A percentile compares a stretch with the other conserved stretches of the same genome.
phyloP scores from a whole-genome alignment of 768 basidiomycete genomes.

The Amylocystis lapponica region DNA sequence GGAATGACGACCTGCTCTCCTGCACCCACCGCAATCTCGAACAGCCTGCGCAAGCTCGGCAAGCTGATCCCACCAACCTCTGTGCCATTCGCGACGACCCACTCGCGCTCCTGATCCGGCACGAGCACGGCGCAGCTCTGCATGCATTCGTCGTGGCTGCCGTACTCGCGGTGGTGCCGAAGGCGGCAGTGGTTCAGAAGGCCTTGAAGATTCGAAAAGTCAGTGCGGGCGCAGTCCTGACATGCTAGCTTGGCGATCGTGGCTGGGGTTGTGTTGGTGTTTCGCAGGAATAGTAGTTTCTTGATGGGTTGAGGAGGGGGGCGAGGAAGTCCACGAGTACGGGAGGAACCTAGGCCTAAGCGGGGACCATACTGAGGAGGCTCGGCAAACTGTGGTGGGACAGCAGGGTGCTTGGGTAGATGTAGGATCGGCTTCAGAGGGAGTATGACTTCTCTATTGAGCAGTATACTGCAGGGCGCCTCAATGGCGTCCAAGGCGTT shows the following conservation, averaged over 20 bases:
- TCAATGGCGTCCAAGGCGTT: constrained; percentile 39
- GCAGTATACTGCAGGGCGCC: constrained; percentile 31
- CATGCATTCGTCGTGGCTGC: constrained; percentile 48
- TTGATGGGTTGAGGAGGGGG: constrained; percentile 16
- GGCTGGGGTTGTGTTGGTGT: constrained; percentile 24
- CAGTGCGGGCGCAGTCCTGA: constrained; percentile 37
- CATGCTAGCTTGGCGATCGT: constrained; percentile 35
- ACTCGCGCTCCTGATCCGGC: constrained; percentile 26
- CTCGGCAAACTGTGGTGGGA: constrained; percentile 8
- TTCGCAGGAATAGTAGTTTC: constrained; percentile 37
- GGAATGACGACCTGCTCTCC: constrained; percentile 18
- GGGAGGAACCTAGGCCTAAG: constrained; percentile 10
- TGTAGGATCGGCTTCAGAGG: constrained; percentile 17
- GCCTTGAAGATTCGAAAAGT: constrained; percentile 48
- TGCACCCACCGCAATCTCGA: constrained; percentile 43
- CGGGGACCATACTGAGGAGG: not conserved
- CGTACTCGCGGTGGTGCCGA: constrained; percentile 41
- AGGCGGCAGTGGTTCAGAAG: constrained; percentile 48
- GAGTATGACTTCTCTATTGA: constrained; percentile 23
- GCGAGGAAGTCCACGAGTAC: constrained; percentile 15
- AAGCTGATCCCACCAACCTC: constrained; percentile 37
- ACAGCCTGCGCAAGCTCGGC: constrained; percentile 42
- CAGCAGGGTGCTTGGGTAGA: constrained; percentile 12
- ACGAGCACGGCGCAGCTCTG: constrained; percentile 37
- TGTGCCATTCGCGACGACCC: constrained; percentile 31